Evolutionary conservation across 163 green algal genomes (phyloP).

Genomic region (Chlamydomonas reinhardtii): DNA sequence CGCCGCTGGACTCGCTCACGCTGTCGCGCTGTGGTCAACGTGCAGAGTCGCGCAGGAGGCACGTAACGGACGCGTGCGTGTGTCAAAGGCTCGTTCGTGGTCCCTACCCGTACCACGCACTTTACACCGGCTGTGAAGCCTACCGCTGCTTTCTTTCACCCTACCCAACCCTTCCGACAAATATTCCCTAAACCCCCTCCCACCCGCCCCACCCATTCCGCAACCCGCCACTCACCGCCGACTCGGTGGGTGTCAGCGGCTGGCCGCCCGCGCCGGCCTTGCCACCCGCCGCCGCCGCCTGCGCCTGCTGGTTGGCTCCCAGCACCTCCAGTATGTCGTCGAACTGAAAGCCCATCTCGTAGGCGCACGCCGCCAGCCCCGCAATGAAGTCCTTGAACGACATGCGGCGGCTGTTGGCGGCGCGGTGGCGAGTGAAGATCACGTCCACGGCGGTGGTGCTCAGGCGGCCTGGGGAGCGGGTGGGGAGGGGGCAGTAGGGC

Average conservation of each 20-base stretch:
- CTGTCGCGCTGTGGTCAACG: conserved; percentile 19
- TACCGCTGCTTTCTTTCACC: no score
- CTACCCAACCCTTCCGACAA: no score
- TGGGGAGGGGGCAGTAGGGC: not conserved
- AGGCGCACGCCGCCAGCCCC: conserved; percentile 58
- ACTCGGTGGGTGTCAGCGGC: conserved; percentile 42
- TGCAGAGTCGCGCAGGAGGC: not conserved
- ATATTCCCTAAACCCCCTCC: no score
- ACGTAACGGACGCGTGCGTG: no score
- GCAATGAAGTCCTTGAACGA: conserved; percentile 64
- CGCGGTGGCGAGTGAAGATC: conserved; percentile 58
- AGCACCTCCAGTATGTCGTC: conserved; percentile 62
- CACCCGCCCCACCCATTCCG: no score
- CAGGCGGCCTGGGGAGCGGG: conserved; percentile 48
- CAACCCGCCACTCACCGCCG: conserved; percentile 9
- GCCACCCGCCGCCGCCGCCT: no score
- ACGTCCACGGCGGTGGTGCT: conserved; percentile 57
- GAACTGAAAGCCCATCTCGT: conserved; percentile 69
- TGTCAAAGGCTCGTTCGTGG: no score
- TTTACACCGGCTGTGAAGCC: no score
- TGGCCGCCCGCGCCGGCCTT: conserved; percentile 1
- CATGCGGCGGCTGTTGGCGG: conserved; percentile 48
- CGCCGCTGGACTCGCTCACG: conserved; percentile 33
- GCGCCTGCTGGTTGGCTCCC: conserved; percentile 23
- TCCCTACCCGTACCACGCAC: no score